These are phyloP conservation scores for Haplosporangium sp. DNA, from an alignment of 371 early-diverging fungal species.

Conservation along the genomic window DNA sequence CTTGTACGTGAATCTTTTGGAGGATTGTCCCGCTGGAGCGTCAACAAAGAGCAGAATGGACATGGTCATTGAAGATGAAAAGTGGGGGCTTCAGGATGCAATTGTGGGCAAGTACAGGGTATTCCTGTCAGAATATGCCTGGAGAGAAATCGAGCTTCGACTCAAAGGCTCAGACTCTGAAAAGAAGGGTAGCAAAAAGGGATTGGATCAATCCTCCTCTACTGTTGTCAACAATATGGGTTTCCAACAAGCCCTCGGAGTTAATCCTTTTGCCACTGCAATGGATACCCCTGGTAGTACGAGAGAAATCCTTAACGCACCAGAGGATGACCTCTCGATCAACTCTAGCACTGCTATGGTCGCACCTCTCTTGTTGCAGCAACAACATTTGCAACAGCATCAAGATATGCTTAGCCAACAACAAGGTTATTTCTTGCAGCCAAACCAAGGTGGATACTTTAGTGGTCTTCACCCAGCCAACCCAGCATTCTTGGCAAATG, in stretches of 20 bases:
- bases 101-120: constrained; percentile 75
- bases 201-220: constrained; percentile 26
- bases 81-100: constrained; percentile 75
- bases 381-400: constrained; percentile 52
- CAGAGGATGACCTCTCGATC: constrained; percentile 54
- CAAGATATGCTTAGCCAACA: constrained; percentile 48
- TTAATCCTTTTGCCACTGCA: constrained; percentile 1
- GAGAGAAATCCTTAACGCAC: constrained; percentile 43
- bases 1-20: constrained; percentile 59
- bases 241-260: constrained; percentile 37
- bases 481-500: constrained; percentile 45
- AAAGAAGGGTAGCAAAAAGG: constrained; percentile 48
- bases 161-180: constrained; percentile 49
- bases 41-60: constrained; percentile 39
- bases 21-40: constrained; percentile 52
- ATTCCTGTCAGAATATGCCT: constrained; percentile 77
- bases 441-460: constrained; percentile 26
- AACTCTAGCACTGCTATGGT: constrained; percentile 50
- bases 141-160: constrained; percentile 64
- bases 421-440: constrained; percentile 26
- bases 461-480: constrained; percentile 44
- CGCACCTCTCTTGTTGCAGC: constrained; percentile 41
- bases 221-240: constrained; percentile 37
- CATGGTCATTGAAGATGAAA: constrained; percentile 27
- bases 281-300: constrained; percentile 46